Conservation (phyloP, 2,329 filamentous ascomycete genomes). For the Didymella exigua region DNA sequence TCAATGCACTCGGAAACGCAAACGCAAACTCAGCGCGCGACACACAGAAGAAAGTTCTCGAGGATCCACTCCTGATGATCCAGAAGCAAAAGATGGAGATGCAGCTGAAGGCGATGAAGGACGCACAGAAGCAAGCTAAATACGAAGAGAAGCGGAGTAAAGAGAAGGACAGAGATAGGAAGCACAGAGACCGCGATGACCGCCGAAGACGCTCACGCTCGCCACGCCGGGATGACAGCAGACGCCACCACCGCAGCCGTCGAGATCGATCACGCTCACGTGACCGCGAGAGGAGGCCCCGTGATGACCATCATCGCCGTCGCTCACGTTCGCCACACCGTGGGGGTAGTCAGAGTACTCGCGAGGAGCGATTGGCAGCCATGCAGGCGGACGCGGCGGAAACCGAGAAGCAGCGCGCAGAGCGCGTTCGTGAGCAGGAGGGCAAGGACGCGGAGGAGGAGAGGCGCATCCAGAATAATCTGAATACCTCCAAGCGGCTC, state of each 20-base stretch:
- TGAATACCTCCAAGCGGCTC: constrained; percentile 25
- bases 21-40: constrained; percentile 76
- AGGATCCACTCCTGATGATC: constrained; percentile 91
- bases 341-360: constrained; percentile 24
- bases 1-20: constrained; percentile 61
- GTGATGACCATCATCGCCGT: background rate
- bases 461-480: constrained; percentile 20
- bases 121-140: constrained; percentile 52
- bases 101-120: constrained; percentile 68
- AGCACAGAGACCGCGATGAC: constrained; percentile 47
- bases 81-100: constrained; percentile 76
- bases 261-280: background rate
- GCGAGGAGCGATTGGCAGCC: constrained; percentile 36
- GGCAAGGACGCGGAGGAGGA: constrained; percentile 44
- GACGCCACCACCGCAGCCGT: background rate
- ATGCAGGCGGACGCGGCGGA: constrained; percentile 45
- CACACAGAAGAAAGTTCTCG: constrained; percentile 81
- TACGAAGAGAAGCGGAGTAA: constrained; percentile 43
- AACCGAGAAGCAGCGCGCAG: constrained; percentile 40
- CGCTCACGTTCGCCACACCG: constrained; percentile 35
- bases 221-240: background rate
- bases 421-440: constrained; percentile 41
- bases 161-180: constrained; percentile 54
- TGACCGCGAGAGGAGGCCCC: background rate
- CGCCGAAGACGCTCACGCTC: background rate